Conservation (phyloP, 768 basidiomycete species). For the Astraeus odoratus region DNA sequence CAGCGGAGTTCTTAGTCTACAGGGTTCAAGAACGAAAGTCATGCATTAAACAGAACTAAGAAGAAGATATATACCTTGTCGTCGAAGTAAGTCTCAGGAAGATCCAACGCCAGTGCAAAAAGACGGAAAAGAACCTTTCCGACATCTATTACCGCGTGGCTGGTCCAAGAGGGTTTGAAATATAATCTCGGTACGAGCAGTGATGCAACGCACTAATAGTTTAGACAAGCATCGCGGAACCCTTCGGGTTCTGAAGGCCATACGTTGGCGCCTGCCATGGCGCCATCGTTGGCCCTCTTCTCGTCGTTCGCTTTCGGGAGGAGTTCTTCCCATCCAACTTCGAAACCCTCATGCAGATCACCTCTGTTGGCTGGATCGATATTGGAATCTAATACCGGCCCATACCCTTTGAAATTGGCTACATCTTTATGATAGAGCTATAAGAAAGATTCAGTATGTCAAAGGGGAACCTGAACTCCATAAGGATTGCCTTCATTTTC, state of each 20-base stretch:
- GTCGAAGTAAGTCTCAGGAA: constrained; percentile 55
- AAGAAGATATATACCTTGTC: constrained; percentile 44
- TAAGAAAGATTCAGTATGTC: not conserved
- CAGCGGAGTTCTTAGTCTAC: too few relatives aligned
- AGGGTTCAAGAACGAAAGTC: too few relatives aligned
- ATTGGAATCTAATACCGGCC: constrained; percentile 62
- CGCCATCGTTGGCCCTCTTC: constrained; percentile 37
- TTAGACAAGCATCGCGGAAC: constrained; percentile 52
- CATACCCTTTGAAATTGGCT: constrained; percentile 74
- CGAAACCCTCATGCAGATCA: constrained; percentile 88
- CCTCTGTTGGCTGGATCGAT: constrained; percentile 66
- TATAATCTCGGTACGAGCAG: constrained; percentile 4
- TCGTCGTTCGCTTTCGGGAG: constrained; percentile 20
- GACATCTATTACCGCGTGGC: constrained; percentile 45
- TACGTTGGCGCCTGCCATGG: constrained; percentile 66
- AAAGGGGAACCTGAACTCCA: not conserved
- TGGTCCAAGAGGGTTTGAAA: constrained; percentile 14
- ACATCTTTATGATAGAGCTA: constrained; percentile 66
- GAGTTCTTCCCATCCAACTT: constrained; percentile 67
- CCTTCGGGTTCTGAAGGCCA: constrained; percentile 65
- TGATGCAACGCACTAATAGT: constrained; percentile 53
- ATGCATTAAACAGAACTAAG: too few relatives aligned
- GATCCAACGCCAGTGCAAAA: constrained; percentile 60
- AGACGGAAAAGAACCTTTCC: constrained; percentile 59
- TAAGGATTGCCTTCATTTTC: constrained; percentile 54